Base-by-base conservation (phyloP, 768 basidiomycete species). In the Suillus plorans region DNA sequence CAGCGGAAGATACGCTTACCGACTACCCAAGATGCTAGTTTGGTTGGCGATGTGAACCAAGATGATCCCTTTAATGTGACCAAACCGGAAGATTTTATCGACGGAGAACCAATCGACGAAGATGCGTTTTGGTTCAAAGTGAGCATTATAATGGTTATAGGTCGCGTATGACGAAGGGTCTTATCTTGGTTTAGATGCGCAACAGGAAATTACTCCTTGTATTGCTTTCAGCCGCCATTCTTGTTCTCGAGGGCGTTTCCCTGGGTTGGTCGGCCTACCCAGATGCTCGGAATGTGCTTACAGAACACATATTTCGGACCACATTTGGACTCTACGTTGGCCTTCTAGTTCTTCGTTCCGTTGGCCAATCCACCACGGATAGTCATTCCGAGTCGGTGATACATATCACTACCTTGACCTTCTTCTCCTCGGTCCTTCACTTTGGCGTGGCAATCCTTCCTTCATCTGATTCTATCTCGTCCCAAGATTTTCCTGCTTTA, bases 1-100 rank as follows among this genome's bases (percentile, higher is more conserved):
- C 81, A 83, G 39, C 85, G 84, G 41, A 85, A 85, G 72, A 82
- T 89, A 63, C 76, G 81, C 62, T 80, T 89, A 20, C 82, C 83
- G 47, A 69, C 74, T 12, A 73, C 73, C 14, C 67, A 67, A 31
- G 66, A 67, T 10, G 76, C 69, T 41, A 58, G 57, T 58, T 28
- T 58, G 66, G 67, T 62, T 13, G 60, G 61, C 16, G 73, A 77
- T 60, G 45, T 74, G 1, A 66, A 76, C 2, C 58, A 70, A 50
- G 72, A 14, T 18, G 90, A 91, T 69, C 86, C 89, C 13, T 91
- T 90, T 71, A 85, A 87, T 71, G 87, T 94, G n/a, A 84, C 86
- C 22, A 86, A 72, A n/a, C 84, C 87, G 10, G 88, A 89, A 72
- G 92, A 94, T 68, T 68, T 85, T 42, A 65, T 87, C 14, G 88